These are phyloP conservation scores for Fusarium sororula DNA, from an alignment of 2,329 filamentous ascomycete genomes.

Conservation along the genomic window DNA sequence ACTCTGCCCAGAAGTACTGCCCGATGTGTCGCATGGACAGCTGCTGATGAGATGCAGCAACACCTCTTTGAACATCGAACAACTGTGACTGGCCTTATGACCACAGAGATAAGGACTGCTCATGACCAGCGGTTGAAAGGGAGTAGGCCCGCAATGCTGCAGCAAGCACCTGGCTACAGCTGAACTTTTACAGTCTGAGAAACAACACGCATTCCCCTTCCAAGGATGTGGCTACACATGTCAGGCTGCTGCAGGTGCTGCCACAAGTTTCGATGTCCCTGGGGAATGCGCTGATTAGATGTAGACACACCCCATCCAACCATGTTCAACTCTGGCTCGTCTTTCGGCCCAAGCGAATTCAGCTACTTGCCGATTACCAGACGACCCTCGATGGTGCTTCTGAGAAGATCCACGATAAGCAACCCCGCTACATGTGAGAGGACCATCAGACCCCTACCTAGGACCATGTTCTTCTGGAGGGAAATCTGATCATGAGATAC, in stretches of 20 bases:
- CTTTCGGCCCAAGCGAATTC: background rate
- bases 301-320: background rate
- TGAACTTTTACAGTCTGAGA: rapidly evolving
- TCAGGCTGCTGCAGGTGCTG: background rate
- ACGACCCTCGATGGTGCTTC: background rate
- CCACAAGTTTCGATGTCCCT: background rate
- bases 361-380: background rate
- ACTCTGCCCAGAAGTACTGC: background rate
- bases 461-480: too few relatives aligned
- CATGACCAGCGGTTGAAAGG: too few relatives aligned
- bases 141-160: background rate
- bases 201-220: background rate
- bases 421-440: too few relatives aligned
- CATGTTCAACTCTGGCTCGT: background rate
- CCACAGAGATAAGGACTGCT: too few relatives aligned
- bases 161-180: too few relatives aligned
- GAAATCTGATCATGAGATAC: background rate
- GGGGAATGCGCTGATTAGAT: rapidly evolving
- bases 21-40: too few relatives aligned
- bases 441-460: background rate
- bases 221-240: too few relatives aligned
- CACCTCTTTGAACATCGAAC: too few relatives aligned
- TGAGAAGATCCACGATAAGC: background rate
- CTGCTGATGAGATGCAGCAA: background rate
- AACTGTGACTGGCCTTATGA: background rate